Evolutionary conservation across 805 yeast genomes (phyloP).

Genomic region (Yarrowia sp.): DNA sequence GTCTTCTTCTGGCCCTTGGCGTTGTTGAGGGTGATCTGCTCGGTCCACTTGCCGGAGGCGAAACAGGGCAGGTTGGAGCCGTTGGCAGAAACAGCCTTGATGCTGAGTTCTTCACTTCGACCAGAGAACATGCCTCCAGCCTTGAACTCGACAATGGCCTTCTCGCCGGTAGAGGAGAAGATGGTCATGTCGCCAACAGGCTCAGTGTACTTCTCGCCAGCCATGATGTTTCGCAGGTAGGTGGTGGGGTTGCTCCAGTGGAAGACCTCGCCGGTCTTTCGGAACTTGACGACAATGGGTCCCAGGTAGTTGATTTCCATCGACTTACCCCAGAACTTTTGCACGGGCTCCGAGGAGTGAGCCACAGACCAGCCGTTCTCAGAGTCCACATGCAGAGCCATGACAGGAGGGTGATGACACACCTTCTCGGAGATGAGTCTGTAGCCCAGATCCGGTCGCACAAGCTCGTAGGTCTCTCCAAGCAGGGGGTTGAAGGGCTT

Average conservation of each 20-base stretch:
- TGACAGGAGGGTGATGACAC: constrained; percentile 81
- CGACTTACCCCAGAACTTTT: constrained; percentile 95
- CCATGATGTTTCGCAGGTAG: constrained; percentile 81
- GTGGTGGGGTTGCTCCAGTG: constrained; percentile 86
- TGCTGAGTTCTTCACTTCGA: constrained; percentile 69
- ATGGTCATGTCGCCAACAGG: constrained; percentile 76
- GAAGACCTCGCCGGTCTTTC: constrained; percentile 64
- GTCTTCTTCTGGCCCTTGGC: constrained; percentile 45
- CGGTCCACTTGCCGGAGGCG: constrained; percentile 83
- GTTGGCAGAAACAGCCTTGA: constrained; percentile 50
- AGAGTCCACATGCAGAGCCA: constrained; percentile 81
- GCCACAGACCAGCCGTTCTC: constrained; percentile 61
- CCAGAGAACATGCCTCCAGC: constrained; percentile 85
- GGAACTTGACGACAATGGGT: constrained; percentile 60
- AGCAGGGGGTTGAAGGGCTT: constrained; percentile 95
- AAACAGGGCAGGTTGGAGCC: constrained; percentile 43
- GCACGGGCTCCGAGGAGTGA: constrained; percentile 59
- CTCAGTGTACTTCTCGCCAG: constrained; percentile 94
- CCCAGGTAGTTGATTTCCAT: constrained; percentile 85
- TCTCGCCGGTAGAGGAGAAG: constrained; percentile 69
- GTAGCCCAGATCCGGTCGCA: constrained; percentile 80
- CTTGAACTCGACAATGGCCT: constrained; percentile 76
- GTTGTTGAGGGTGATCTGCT: constrained; percentile 58
- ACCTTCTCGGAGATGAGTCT: constrained; percentile 86
- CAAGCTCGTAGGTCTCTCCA: constrained; percentile 92